phyloP scores from a whole-genome alignment of 257 asterid species.

The Nicotiana benthamiana region DNA sequence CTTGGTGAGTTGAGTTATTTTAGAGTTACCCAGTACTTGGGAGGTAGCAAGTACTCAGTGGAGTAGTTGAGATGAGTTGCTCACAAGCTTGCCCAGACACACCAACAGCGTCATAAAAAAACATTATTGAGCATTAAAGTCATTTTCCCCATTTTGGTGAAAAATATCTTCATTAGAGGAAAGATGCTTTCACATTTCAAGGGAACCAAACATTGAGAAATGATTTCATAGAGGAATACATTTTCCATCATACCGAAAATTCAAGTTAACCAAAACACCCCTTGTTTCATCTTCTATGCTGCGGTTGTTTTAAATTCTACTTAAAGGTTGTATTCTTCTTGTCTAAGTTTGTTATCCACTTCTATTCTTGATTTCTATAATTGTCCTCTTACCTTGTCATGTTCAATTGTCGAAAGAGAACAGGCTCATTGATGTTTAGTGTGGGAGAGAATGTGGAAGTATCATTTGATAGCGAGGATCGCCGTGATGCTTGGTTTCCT shows the following conservation, averaged over 20 bases:
- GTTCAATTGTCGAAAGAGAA: slow-evolving; percentile 37
- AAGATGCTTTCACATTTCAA: not conserved
- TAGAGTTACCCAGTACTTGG: too few species aligned
- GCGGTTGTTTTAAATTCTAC: not conserved
- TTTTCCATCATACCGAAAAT: not conserved
- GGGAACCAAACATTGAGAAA: not conserved
- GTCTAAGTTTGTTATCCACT: not conserved
- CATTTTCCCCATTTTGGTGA: not conserved
- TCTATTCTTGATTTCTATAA: slow-evolving; percentile 2
- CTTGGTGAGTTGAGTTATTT: too few species aligned
- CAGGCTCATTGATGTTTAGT: slow-evolving; percentile 48
- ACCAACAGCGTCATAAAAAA: too few species aligned
- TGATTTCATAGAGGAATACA: not conserved
- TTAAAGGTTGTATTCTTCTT: not conserved
- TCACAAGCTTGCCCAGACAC: too few species aligned
- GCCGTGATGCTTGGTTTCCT: slow-evolving; percentile 54
- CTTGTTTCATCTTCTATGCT: not conserved
- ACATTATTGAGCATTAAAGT: not conserved
- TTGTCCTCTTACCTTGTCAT: slow-evolving; percentile 4
- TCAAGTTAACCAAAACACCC: not conserved
- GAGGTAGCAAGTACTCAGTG: too few species aligned
- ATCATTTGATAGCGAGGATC: slow-evolving; percentile 37
- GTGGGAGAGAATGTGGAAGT: slow-evolving; percentile 63
- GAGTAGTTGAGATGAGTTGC: too few species aligned
- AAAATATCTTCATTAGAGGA: not conserved